Evolutionary conservation across 2,329 filamentous ascomycete species (phyloP).

Genomic region (Colletotrichum lupini): DNA sequence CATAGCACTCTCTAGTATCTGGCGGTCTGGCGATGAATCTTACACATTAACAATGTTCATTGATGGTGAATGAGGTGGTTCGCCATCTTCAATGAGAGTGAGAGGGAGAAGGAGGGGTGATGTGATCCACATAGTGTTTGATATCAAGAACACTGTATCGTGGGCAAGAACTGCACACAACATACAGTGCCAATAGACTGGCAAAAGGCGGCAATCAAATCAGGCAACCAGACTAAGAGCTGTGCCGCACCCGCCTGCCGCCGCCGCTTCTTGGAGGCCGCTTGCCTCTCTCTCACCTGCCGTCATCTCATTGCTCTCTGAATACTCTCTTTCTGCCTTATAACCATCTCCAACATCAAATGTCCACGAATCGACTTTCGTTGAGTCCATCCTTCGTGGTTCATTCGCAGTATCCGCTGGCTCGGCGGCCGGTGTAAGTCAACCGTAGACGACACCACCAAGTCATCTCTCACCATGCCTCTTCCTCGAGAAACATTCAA

Average conservation of each 20-base stretch:
- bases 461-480: background rate
- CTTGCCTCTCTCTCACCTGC: background rate
- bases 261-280: background rate
- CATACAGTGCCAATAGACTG: no score
- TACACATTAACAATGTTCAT: no score
- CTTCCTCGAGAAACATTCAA: background rate
- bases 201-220: background rate
- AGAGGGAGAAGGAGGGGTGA: no score
- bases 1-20: no score
- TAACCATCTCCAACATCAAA: background rate
- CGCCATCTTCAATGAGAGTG: no score
- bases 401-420: background rate
- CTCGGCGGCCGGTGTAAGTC: background rate
- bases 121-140: background rate
- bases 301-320: background rate
- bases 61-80: no score
- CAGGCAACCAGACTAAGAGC: slow-evolving; percentile 21
- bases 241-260: slow-evolving; percentile 17
- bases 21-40: no score
- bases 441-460: background rate
- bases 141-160: no score
- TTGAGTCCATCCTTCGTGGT: background rate
- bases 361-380: background rate
- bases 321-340: background rate
- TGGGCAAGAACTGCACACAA: no score